phyloP scores from a whole-genome alignment of 257 asterid species.

The Coffea canephora region DNA sequence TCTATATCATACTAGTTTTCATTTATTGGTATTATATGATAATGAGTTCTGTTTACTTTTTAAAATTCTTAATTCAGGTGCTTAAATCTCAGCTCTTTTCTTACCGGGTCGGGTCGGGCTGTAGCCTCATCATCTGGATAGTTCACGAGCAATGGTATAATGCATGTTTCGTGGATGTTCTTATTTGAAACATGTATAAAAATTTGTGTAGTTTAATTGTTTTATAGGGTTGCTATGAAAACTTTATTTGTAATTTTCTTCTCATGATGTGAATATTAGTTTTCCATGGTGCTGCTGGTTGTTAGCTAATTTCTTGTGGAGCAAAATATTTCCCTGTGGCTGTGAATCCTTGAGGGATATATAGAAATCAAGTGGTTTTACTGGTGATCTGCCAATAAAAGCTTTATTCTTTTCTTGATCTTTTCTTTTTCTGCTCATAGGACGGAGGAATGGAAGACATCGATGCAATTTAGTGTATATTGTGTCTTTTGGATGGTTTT shows the following conservation, averaged over 20 bases:
- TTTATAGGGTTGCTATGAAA: neutral
- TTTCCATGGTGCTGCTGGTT: neutral
- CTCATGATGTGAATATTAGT: neutral
- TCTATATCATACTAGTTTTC: neutral
- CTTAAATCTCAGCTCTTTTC: slow-evolving; percentile 10
- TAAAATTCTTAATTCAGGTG: slow-evolving; percentile 17
- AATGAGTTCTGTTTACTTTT: slow-evolving; percentile 12
- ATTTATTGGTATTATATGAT: slow-evolving; percentile 1
- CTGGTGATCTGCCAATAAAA: neutral
- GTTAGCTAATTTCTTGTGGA: neutral
- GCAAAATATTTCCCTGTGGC: neutral
- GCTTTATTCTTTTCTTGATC: neutral
- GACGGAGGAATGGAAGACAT: neutral
- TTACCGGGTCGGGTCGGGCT: neutral
- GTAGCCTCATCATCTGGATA: slow-evolving; percentile 1
- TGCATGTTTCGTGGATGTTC: neutral
- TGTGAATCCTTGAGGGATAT: neutral
- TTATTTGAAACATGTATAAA: neutral
- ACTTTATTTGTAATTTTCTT: neutral
- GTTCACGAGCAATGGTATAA: slow-evolving; percentile 25
- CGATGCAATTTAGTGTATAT: neutral
- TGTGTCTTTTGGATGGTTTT: neutral
- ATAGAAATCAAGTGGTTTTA: neutral
- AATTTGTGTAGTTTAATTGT: neutral
- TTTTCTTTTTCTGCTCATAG: neutral